Evolutionary conservation across 2,329 filamentous ascomycete genomes (phyloP).

Genomic region (Penicillium sp.): DNA sequence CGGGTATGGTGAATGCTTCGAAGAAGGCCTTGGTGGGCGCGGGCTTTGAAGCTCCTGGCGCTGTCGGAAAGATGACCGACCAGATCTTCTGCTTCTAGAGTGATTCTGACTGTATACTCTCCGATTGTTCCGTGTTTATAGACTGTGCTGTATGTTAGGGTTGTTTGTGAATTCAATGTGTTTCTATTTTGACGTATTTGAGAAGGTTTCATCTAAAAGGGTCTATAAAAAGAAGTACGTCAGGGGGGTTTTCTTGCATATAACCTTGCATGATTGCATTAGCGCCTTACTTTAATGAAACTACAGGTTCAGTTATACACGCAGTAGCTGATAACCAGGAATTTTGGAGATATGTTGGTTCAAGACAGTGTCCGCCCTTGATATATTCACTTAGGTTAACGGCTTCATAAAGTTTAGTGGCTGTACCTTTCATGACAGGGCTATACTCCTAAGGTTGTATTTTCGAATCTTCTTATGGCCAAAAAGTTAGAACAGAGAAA

Average conservation of each 20-base stretch:
- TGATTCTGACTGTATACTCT: background rate
- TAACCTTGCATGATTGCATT: background rate
- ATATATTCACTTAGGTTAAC: too few relatives aligned
- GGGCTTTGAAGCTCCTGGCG: constrained; percentile 8
- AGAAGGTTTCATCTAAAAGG: too few relatives aligned
- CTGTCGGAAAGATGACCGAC: constrained; percentile 13
- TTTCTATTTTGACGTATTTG: background rate
- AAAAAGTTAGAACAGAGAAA: background rate
- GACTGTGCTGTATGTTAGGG: background rate
- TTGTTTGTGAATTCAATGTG: background rate
- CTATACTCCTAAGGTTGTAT: too few relatives aligned
- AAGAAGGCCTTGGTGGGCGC: constrained; percentile 11
- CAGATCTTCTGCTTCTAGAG: constrained; percentile 13
- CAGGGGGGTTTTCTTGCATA: background rate
- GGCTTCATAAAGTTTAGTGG: too few relatives aligned
- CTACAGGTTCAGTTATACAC: too few relatives aligned
- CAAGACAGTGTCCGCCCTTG: too few relatives aligned
- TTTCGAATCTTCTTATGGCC: too few relatives aligned
- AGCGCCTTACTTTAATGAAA: too few relatives aligned
- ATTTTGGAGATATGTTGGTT: too few relatives aligned
- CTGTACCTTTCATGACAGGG: too few relatives aligned
- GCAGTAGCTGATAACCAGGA: too few relatives aligned
- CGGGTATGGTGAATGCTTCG: constrained; percentile 14
- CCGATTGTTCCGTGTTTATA: background rate
- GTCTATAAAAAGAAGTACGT: background rate